Conservation (phyloP, 768 basidiomycete species). For the Lentinula raphanica region DNA sequence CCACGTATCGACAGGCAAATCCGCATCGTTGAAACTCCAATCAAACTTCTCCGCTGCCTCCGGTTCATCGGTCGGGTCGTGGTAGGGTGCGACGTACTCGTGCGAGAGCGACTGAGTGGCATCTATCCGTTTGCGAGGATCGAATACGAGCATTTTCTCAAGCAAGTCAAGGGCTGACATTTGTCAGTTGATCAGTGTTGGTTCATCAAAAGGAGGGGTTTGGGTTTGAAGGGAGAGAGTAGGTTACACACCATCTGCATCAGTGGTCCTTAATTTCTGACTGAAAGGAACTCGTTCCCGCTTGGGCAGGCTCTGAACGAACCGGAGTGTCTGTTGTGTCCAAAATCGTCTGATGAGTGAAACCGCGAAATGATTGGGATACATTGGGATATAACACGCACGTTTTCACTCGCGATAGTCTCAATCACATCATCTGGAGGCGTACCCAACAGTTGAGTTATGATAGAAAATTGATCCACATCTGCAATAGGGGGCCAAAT, state of each 20-base stretch:
- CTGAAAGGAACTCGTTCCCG: slow-evolving; percentile 92
- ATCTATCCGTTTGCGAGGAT: slow-evolving; percentile 94
- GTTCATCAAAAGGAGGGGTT: too few species aligned
- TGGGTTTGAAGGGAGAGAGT: too few species aligned
- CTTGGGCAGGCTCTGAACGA: slow-evolving; percentile 97
- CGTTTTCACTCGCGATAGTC: slow-evolving; percentile 97
- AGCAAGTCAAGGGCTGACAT: slow-evolving; percentile 82
- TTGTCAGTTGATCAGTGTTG: neutral
- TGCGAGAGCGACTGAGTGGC: slow-evolving; percentile 87
- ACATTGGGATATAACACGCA: slow-evolving; percentile 30
- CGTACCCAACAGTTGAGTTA: slow-evolving; percentile 96
- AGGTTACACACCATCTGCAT: slow-evolving; percentile 80
- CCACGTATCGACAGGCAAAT: slow-evolving; percentile 97
- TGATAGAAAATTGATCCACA: slow-evolving; percentile 99
- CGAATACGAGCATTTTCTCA: slow-evolving; percentile 99
- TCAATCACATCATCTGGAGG: slow-evolving; percentile 99
- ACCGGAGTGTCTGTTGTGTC: slow-evolving; percentile 77
- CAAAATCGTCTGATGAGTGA: slow-evolving; percentile 1
- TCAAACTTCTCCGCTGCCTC: slow-evolving; percentile 92
- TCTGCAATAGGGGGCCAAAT: too few species aligned
- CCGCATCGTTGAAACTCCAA: slow-evolving; percentile 99
- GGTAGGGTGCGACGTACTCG: slow-evolving; percentile 94
- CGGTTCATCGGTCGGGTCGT: slow-evolving; percentile 97
- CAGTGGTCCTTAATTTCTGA: slow-evolving; percentile 85
- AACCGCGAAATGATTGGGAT: neutral